A percentile compares a stretch with the other conserved stretches of the same genome.
These are phyloP conservation scores for Nigrospora osmanthi DNA, from an alignment of 2,329 filamentous ascomycete species.

Conservation along the genomic window DNA sequence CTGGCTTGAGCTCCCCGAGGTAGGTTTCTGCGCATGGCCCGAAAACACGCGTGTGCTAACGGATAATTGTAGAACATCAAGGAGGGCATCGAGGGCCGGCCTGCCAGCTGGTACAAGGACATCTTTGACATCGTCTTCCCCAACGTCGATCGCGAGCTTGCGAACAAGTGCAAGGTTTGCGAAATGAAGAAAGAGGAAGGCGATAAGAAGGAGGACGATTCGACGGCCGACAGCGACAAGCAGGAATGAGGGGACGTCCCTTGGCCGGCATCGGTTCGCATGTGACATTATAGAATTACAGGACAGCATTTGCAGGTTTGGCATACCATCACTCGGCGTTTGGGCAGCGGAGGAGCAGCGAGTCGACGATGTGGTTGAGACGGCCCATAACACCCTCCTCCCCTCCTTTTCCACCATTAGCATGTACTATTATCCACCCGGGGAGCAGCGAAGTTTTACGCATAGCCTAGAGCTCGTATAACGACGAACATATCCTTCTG, in stretches of 20 bases:
- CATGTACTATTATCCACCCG: background rate
- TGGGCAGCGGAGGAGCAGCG: background rate
- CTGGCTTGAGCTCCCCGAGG: slow-evolving; percentile 94
- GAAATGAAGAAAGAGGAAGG: slow-evolving; percentile 43
- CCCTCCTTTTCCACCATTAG: background rate
- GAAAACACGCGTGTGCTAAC: slow-evolving; percentile 10
- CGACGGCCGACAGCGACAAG: slow-evolving; percentile 3
- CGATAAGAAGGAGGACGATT: slow-evolving; percentile 23
- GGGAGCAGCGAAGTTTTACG: no score
- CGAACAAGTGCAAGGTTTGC: slow-evolving; percentile 64
- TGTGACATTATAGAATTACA: background rate
- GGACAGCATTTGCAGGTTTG: background rate
- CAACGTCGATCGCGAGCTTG: slow-evolving; percentile 63
- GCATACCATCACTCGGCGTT: background rate
- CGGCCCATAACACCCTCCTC: background rate
- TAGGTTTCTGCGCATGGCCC: slow-evolving; percentile 41
- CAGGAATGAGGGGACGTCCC: slow-evolving; percentile 1
- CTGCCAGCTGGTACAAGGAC: slow-evolving; percentile 88
- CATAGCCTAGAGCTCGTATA: no score
- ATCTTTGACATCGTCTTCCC: slow-evolving; percentile 91
- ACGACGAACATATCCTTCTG: no score
- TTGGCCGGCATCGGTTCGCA: background rate
- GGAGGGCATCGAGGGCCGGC: slow-evolving; percentile 83
- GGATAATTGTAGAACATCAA: slow-evolving; percentile 76
- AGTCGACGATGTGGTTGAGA: slow-evolving; percentile 1